Conservation (phyloP, 768 basidiomycete species). For the Cantharellus cinnabarinus region DNA sequence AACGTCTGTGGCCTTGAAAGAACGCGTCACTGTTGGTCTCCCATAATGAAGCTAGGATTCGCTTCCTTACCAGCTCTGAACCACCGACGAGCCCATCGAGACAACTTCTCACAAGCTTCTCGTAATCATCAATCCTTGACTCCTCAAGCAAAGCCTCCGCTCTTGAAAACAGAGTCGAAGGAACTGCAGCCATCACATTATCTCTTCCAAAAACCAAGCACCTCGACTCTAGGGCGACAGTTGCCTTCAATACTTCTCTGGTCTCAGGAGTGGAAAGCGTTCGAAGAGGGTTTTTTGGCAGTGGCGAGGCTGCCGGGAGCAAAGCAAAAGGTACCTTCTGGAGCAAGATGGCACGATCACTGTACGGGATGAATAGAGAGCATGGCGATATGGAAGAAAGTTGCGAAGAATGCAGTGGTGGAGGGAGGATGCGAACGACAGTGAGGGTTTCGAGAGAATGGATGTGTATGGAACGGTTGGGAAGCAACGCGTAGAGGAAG, state of each 20-base stretch:
- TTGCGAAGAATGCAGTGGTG: constrained; percentile 35
- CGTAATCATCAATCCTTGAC: constrained; percentile 36
- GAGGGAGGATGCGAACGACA: constrained; percentile 38
- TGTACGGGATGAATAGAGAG: constrained; percentile 26
- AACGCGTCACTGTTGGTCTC: not conserved
- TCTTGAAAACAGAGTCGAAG: constrained; percentile 48
- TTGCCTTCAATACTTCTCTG: not conserved
- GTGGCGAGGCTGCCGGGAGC: not conserved
- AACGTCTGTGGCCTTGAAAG: constrained; percentile 24
- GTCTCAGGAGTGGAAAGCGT: constrained; percentile 3
- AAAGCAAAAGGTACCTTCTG: constrained; percentile 15
- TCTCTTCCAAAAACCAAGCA: constrained; percentile 42
- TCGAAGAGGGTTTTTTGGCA: constrained; percentile 6
- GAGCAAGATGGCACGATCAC: constrained; percentile 23
- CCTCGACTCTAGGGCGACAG: constrained; percentile 20
- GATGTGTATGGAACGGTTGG: constrained; percentile 59
- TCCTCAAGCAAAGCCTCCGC: constrained; percentile 46
- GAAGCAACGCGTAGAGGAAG: constrained; percentile 55
- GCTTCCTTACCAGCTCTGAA: not conserved
- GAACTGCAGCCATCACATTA: constrained; percentile 44
- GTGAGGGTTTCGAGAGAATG: constrained; percentile 41
- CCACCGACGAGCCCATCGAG: not conserved
- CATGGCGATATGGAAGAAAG: constrained; percentile 16
- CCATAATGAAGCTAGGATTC: not conserved
- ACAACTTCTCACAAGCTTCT: not conserved